Base-by-base conservation (phyloP, 2,329 filamentous ascomycete genomes). In the Thelonectria olida region DNA sequence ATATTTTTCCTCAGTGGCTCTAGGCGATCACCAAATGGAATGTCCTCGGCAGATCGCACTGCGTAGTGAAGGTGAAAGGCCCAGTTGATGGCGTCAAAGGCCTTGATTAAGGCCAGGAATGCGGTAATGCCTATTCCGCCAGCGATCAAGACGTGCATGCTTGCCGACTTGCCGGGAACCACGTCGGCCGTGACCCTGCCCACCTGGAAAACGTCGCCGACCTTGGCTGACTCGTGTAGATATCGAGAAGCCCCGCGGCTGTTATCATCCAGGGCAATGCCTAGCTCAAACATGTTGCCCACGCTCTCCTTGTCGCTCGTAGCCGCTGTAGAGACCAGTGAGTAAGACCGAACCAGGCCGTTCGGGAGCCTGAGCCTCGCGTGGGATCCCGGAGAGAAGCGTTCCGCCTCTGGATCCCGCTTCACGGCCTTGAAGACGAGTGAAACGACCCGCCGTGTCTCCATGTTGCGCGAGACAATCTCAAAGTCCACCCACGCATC, bases 91-190 rank as follows among this genome's bases (percentile, higher is more conserved):
- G 67, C 28, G 15, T 75, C 70, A 61, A 81, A 80, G 1, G 27
- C 53, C 49, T 82, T 74, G 3, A 86, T 69, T 22, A 87, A 76
- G 1, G 78, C 68, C 8, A 91, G 69, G 64, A 90, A 90, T 0
- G 88, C 88, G 2, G 89, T 91, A 62, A 91, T 84, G 1, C 88
- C 89, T 27, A 91, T 86, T 0, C 88, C 89, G 9, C 85, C 88
- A 0, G 82, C 86, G 27, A 91, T 83, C 67, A 90, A 86, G 38
- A 90, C 78, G 64, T 90, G 88, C 50, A 84, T 80, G 64, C 84
- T 86, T 7, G 85, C 85, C 1, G 80, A 75, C 2, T 60, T 70
- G 0, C 76, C 78, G 2, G 81, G 73, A 2, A 80, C 80, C 22
- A 88, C 80, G 41, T 81, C 84, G 0, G 75, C 71, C 0, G 82